phyloP scores from a whole-genome alignment of 129 eudicot species.

The Centella asiatica region DNA sequence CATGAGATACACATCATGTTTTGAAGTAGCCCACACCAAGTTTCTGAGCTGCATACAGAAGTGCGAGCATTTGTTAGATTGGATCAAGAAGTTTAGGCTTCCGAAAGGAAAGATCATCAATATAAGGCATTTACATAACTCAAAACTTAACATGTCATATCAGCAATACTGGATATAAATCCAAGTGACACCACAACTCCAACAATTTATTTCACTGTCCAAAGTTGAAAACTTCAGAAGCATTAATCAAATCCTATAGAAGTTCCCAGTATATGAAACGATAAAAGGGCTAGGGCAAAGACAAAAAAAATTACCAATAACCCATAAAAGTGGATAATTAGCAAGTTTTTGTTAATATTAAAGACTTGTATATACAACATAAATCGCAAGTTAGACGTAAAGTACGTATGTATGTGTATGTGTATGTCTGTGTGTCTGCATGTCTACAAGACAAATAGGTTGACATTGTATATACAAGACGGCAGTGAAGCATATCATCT shows the following conservation, averaged over 20 bases:
- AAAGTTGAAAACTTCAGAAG: too few species aligned
- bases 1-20: slow-evolving; percentile 82
- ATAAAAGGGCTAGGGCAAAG: too few species aligned
- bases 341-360: too few species aligned
- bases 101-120: background rate
- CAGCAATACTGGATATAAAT: background rate
- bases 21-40: slow-evolving; percentile 91
- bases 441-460: background rate
- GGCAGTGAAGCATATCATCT: background rate
- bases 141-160: background rate
- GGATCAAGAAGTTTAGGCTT: background rate
- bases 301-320: background rate
- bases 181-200: too few species aligned
- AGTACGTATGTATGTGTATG: too few species aligned
- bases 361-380: background rate
- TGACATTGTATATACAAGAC: background rate
- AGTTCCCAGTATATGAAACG: background rate
- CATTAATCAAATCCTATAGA: background rate
- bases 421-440: background rate
- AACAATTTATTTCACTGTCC: background rate
- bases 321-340: too few species aligned
- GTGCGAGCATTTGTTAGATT: background rate
- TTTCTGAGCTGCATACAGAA: slow-evolving; percentile 58
- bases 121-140: background rate
- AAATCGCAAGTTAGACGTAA: background rate